Evolutionary conservation across 495 filamentous ascomycete species (phyloP), one percentile per base, ranked within the genome.

Genomic region (Lichenothelia convexa): DNA sequence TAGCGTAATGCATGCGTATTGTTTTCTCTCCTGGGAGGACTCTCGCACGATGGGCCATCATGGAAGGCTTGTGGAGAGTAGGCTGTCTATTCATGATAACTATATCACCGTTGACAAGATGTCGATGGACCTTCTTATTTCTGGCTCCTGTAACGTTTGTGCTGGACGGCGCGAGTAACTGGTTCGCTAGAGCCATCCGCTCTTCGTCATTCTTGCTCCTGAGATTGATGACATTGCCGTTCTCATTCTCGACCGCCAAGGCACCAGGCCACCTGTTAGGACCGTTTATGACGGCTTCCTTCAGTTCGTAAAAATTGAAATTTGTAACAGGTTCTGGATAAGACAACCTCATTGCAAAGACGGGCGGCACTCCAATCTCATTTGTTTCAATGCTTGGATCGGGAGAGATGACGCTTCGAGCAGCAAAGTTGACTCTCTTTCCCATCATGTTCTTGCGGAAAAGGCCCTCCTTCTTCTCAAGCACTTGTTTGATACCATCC

Each of bases 401-500:
- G 2, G 91, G 89, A 20, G 87, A 94, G 43, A 99, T 99, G 46
- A 99, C 91, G 65, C 78, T 89, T 53, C 91, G 78, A 35, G 91
- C 91, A 38, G 91, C 91, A 53, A 85, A 94, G 57, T 99, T 95
- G 55, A 99, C 91, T 61, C 91, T 80, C 63, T 99, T 99, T 32
- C 91, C 91, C 91, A 99, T 99, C 87, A 99, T 95, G 61, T 99
- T 92, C 67, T 87, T 95, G 46, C 91, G 67, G 64, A 99, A 95
- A 32, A 99, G 60, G 32, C 91, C 91, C 50, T 99, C 91, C 58
- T 99, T 99, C 67, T 95, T 95, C 58, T 99, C 91, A 12, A 99
- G 68, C 48, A 83, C 78, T 50, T 99, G 91, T 58, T 95, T 99
- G 56, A 99, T 91, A 39, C 91, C 91, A 26, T 84, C 76, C 40